These are phyloP conservation scores for Auricularia heimuer DNA, from an alignment of 768 basidiomycete genomes.

Conservation along the genomic window DNA sequence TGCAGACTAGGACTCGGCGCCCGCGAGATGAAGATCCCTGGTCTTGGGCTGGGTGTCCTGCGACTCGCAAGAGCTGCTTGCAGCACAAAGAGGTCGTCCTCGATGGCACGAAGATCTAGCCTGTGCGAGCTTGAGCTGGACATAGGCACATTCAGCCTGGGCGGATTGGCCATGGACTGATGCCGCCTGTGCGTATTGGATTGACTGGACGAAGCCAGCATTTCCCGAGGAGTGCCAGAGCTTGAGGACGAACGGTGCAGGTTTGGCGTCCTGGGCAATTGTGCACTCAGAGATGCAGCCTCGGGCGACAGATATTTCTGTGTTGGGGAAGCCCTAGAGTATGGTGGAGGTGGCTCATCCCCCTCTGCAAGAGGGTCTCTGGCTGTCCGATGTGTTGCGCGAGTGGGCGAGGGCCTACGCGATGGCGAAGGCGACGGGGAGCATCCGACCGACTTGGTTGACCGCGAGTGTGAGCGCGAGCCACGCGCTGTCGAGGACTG, in stretches of 20 bases:
- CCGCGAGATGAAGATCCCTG: neutral
- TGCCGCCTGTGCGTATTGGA: no score
- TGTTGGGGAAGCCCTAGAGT: no score
- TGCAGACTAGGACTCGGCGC: neutral
- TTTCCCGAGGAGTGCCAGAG: no score
- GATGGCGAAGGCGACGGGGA: neutral
- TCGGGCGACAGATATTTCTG: no score
- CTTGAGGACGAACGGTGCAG: no score
- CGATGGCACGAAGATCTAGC: neutral
- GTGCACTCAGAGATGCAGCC: no score
- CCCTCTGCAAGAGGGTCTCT: neutral
- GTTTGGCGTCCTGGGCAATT: no score
- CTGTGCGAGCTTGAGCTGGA: no score
- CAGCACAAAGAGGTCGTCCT: neutral
- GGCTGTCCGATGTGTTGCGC: neutral
- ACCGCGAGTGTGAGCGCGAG: neutral
- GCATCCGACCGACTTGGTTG: neutral
- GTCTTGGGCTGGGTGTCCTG: neutral
- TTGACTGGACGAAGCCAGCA: no score
- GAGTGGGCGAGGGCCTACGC: neutral
- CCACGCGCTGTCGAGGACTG: neutral
- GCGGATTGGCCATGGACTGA: no score
- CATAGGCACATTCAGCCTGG: no score
- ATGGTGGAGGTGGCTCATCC: neutral
- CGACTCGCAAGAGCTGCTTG: neutral